Evolutionary conservation across 1,284 basidiomycete genomes (phyloP).

Genomic region (Rhodotorula sp.): DNA sequence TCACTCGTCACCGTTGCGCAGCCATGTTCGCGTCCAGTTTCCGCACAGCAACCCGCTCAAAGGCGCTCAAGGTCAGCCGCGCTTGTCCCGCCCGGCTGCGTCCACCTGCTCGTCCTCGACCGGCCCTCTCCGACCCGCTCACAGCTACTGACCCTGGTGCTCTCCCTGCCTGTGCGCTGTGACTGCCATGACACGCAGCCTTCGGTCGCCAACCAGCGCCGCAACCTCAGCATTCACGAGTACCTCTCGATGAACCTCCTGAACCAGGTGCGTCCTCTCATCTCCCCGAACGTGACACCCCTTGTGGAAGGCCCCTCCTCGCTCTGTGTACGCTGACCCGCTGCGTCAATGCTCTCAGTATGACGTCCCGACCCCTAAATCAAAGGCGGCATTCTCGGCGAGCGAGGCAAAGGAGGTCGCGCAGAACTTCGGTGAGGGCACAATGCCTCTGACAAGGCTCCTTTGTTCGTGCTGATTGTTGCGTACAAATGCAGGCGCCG

Average conservation of each 20-base stretch:
- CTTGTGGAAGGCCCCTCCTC: neutral
- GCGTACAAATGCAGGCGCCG: slow-evolving; percentile 54
- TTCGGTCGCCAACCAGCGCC: slow-evolving; percentile 61
- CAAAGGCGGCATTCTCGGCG: slow-evolving; percentile 79
- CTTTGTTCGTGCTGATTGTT: neutral
- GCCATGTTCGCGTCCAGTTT: slow-evolving; percentile 33
- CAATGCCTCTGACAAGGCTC: no score
- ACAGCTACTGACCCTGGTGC: no score
- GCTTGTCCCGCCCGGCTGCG: no score
- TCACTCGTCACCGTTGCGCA: neutral
- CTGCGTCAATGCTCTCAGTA: slow-evolving; percentile 59
- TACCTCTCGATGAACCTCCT: slow-evolving; percentile 94
- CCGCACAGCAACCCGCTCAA: slow-evolving; percentile 27
- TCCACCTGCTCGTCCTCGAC: neutral
- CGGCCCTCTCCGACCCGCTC: slow-evolving; percentile 10
- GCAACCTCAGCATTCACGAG: slow-evolving; percentile 96
- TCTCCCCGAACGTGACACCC: no score
- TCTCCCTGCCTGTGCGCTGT: neutral
- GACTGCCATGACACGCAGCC: neutral
- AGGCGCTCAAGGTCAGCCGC: slow-evolving; percentile 28
- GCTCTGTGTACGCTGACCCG: neutral
- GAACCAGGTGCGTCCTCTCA: slow-evolving; percentile 66
- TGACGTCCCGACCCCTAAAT: slow-evolving; percentile 93
- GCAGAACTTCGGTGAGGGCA: slow-evolving; percentile 68
- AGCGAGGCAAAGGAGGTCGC: slow-evolving; percentile 89